Evolutionary conservation across 192 early-diverging fungal genomes (phyloP), one percentile per base, ranked within the genome.

Genomic region (Rhizophagus sp.): DNA sequence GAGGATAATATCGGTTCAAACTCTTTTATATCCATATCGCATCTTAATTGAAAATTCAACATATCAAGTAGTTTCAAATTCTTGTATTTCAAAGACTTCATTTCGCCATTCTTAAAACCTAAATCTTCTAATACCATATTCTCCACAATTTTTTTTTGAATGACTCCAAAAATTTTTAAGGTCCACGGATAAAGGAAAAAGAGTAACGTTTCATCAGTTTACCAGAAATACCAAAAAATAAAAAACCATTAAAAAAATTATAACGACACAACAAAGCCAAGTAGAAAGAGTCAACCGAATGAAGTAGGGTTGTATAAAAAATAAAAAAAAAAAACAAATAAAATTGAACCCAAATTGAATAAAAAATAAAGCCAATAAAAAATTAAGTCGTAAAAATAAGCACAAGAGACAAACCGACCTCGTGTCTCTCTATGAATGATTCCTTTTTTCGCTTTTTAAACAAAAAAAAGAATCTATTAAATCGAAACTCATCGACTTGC

Each of bases 401-500:
- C 65, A 67, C 25, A 57, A 57, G 65, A 67, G 65, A 67, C 65
- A 70, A 70, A 70, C 36, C 33, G 36, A 70, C 68, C 68, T 70
- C 68, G 39, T 70, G 68, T 70, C 68, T 70, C 36, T 70, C 36
- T 70, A 70, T 70, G 68, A 33, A 41, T 41, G 27, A 70, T 41
- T 15, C 17, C 22, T 70, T 41, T 41, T 41, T 41, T 41, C 39
- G 39, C 39, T 57, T 57, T 57, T 57, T 57, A 47, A 47, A 22
- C 17, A 19, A 57, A 57, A 57, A 57, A 57, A 57, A 22, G 39
- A 44, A 70, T 47, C 68, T 9, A 39, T 39, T 34, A 41, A 70
- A n/a, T n/a, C 68, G 68, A 70, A 41, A 44, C 68, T n/a, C 33
- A 41, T 39, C 68, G 68, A 70, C 33, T 33, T 67, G 33, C 33